Percentiles rank a stretch among this genome's conserved stretches.
Conservation (phyloP, 2,329 filamentous ascomycete species). For the Ophiobolus disseminans region DNA sequence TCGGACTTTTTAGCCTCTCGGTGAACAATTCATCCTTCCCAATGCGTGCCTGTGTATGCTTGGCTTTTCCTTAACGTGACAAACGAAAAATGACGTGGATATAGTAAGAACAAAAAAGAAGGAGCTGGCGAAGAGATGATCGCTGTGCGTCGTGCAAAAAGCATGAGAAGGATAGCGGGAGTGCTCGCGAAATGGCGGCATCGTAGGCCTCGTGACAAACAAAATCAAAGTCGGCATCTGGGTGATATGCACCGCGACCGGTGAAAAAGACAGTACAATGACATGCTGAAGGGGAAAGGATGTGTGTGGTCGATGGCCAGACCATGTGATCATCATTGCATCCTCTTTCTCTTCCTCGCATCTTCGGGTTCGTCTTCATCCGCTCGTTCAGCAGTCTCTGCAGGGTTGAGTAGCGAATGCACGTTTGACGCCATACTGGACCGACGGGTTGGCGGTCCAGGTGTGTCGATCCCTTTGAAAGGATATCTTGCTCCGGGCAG, state of each 20-base stretch:
- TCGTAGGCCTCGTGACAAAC: background rate
- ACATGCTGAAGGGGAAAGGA: no score
- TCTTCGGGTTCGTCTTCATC: constrained; percentile 69
- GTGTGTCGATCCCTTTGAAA: constrained; percentile 58
- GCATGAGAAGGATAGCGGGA: background rate
- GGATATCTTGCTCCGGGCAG: constrained; percentile 59
- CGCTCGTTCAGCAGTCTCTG: constrained; percentile 70
- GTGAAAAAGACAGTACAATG: constrained; percentile 6
- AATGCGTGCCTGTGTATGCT: background rate
- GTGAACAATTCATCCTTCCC: background rate
- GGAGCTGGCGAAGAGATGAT: background rate
- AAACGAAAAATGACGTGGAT: background rate
- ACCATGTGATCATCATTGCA: constrained; percentile 31
- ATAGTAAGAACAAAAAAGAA: background rate
- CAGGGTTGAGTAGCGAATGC: constrained; percentile 71
- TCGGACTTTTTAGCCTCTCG: no score
- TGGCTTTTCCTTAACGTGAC: constrained; percentile 2
- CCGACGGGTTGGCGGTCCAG: constrained; percentile 68
- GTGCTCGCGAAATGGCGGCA: background rate
- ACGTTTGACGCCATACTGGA: constrained; percentile 76
- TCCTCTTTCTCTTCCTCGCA: constrained; percentile 66
- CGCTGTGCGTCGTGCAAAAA: background rate
- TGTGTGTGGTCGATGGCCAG: constrained; percentile 12
- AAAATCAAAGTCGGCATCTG: no score
- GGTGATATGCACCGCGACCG: no score